Evolutionary conservation across 352 stramenopile species (phyloP).

Genomic region (Pythium grandisporangium): DNA sequence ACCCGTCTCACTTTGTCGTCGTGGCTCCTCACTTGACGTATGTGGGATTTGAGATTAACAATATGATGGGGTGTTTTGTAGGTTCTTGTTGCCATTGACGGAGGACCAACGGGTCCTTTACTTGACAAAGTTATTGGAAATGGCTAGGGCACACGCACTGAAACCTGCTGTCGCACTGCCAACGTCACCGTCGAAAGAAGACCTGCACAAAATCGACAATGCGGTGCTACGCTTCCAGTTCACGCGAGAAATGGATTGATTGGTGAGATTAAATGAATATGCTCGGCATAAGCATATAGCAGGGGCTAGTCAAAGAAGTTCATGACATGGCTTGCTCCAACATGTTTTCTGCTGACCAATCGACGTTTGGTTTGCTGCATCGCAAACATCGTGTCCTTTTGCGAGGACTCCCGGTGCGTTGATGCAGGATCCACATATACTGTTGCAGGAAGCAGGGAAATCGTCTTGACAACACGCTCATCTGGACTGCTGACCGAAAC

Average conservation of each 20-base stretch:
- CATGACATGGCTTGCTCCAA: too few species aligned
- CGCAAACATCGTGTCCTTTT: too few species aligned
- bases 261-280: too few species aligned
- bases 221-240: conserved; percentile 50
- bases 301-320: too few species aligned
- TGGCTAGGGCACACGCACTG: conserved; percentile 23
- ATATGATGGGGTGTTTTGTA: conserved; percentile 6
- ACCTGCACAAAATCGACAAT: conserved; percentile 46
- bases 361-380: too few species aligned
- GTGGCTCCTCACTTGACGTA: background rate
- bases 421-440: too few species aligned
- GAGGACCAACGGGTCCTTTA: conserved; percentile 61
- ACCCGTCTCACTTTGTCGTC: background rate
- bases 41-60: background rate
- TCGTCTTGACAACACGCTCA: too few species aligned
- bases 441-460: too few species aligned
- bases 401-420: too few species aligned
- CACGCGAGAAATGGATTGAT: background rate
- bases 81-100: conserved; percentile 64
- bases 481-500: too few species aligned
- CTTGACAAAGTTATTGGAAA: conserved; percentile 58
- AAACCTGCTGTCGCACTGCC: conserved; percentile 23
- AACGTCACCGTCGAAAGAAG: conserved; percentile 20
- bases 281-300: too few species aligned
- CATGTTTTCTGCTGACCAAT: too few species aligned